phyloP scores from a whole-genome alignment of 176 grass and related monocot species.

The Tuctoria greenei region DNA sequence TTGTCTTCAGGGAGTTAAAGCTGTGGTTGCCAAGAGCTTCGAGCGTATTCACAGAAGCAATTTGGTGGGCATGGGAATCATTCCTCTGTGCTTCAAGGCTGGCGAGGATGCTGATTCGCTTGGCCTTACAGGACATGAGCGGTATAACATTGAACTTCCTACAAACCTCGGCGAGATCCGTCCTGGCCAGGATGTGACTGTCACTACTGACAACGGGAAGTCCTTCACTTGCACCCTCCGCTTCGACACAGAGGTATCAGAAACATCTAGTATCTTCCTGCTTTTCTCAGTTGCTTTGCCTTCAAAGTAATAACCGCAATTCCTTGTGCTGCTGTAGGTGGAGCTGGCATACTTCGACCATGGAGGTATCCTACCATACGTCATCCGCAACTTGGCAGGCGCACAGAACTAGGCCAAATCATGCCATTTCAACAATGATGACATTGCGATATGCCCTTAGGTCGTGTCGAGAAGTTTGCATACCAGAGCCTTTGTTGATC shows the following conservation, averaged over 20 bases:
- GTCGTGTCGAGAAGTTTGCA: neutral
- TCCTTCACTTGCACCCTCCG: slow-evolving; percentile 73
- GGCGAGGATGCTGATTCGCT: slow-evolving; percentile 88
- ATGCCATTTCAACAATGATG: neutral
- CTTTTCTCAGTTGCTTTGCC: neutral
- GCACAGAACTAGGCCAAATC: slow-evolving; percentile 46
- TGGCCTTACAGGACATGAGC: slow-evolving; percentile 86
- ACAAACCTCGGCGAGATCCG: slow-evolving; percentile 63
- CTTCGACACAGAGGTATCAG: slow-evolving; percentile 87
- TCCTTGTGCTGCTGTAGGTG: slow-evolving; percentile 55
- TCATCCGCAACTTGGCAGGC: slow-evolving; percentile 70
- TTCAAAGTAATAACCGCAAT: neutral
- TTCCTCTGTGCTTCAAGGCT: slow-evolving; percentile 85
- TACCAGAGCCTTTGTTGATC: neutral
- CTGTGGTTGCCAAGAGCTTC: slow-evolving; percentile 92
- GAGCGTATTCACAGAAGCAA: slow-evolving; percentile 99
- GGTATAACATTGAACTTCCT: slow-evolving; percentile 74
- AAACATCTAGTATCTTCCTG: neutral
- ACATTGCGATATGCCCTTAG: neutral
- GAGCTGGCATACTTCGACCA: slow-evolving; percentile 94
- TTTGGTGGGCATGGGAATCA: slow-evolving; percentile 95
- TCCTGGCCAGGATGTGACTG: slow-evolving; percentile 83
- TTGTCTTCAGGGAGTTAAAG: slow-evolving; percentile 85
- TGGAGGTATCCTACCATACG: slow-evolving; percentile 88
- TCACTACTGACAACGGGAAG: slow-evolving; percentile 64